Percentiles rank a stretch among this genome's conserved stretches.
These are phyloP conservation scores for Choiromyces venosus DNA, from an alignment of 495 filamentous ascomycete genomes.

Conservation along the genomic window DNA sequence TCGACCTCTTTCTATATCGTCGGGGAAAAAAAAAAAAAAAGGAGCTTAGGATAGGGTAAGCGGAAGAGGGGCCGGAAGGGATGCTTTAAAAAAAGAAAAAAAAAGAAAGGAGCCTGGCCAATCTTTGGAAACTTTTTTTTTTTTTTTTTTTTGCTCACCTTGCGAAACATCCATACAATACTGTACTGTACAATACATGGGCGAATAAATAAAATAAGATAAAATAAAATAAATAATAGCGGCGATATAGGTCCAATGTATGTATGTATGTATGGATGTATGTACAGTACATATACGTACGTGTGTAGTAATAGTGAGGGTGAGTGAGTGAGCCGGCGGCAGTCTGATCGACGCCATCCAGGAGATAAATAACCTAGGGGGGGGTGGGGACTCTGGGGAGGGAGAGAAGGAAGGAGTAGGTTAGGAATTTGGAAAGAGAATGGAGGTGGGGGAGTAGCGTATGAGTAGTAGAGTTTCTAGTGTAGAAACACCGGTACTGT, in stretches of 20 bases:
- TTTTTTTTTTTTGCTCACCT: slow-evolving; percentile 22
- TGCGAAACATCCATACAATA: slow-evolving; percentile 28
- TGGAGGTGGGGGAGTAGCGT: neutral
- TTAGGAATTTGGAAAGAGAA: neutral
- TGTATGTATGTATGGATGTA: slow-evolving; percentile 6
- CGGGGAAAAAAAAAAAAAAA: slow-evolving; percentile 18
- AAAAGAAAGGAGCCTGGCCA: slow-evolving; percentile 26
- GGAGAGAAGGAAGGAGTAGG: neutral
- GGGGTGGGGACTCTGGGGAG: neutral
- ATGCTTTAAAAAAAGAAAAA: too few relatives aligned
- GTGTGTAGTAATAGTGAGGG: neutral
- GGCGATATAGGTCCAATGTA: slow-evolving; percentile 2
- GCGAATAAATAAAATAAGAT: neutral
- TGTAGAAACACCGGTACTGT: neutral
- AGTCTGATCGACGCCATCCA: slow-evolving; percentile 18
- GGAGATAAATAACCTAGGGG: slow-evolving; percentile 5
- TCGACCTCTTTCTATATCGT: slow-evolving; percentile 31
- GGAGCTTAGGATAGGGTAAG: slow-evolving; percentile 35
- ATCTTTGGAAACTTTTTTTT: slow-evolving; percentile 26
- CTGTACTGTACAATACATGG: slow-evolving; percentile 6
- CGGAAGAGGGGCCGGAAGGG: slow-evolving; percentile 30
- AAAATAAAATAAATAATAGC: neutral
- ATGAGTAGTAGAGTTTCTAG: neutral
- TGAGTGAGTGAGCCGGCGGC: slow-evolving; percentile 14
- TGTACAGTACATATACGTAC: neutral